Evolutionary conservation across 768 basidiomycete species (phyloP), one percentile per base, ranked within the genome.

Genomic region (Porpolomopsis calyptriformis): DNA sequence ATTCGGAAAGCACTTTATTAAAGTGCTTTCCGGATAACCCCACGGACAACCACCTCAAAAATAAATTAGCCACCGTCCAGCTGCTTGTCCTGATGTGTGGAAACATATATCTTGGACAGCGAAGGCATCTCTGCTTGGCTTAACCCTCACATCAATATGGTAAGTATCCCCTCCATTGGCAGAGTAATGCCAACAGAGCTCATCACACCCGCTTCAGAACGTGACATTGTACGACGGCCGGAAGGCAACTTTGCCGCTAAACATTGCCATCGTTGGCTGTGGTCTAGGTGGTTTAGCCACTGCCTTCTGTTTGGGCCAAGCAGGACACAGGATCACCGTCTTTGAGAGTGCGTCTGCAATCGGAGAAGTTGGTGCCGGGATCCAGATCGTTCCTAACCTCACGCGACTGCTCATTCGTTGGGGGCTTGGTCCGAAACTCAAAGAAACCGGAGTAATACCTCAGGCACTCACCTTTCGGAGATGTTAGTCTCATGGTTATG

Each of bases 281-380:
- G 76, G 76, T 10, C 61, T 77, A 1, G 75, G 69, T 2, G 76
- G 76, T 10, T 60, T 77, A 24, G 53, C 71, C 2, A 65, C 70
- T 1, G 74, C 72, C 5, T 68, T 64, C 55, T 60, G 61, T 31
- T 63, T 76, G 9, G 70, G 71, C 2, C 60, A 63, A 16, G 66
- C 69, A 0, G 74, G 74, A 1, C 74, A 77, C 55, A 65, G 53
- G 4, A 65, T 77, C 43, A 73, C 71, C 24, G 59, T 76, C 40
- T 58, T 77, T 29, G 75, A 77, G 50, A 53, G 54, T 16, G 69
- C 73, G 2, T 38, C 51, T 0, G 44, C 51, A 2, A 58, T 72
- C 11, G 62, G 64, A 1, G 73, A 74, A 46, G 64, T 73, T 4
- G 74, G 76, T 2, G 75, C 75, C 3, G 75, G 75, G 9, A 76